Percentiles rank a stretch among this genome's conserved stretches.
Evolutionary conservation across 2,329 filamentous ascomycete genomes (phyloP).

Genomic region (Arthrocladium fulminans): DNA sequence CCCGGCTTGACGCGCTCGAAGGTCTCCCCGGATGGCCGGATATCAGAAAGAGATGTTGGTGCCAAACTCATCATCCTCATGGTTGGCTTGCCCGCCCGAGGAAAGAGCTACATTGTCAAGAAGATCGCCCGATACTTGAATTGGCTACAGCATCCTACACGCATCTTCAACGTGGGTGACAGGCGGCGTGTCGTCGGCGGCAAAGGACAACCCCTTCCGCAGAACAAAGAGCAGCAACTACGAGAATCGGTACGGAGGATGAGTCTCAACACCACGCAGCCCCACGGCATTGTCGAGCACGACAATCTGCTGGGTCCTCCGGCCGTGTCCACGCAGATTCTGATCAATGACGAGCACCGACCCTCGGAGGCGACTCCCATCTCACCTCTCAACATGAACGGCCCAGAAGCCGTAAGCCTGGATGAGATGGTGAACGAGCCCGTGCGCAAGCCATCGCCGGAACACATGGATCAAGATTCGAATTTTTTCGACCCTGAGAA

Average conservation of each 20-base stretch:
- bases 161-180: slow-evolving; percentile 96
- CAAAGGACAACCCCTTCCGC: slow-evolving; percentile 24
- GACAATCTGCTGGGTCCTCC: slow-evolving; percentile 32
- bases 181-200: slow-evolving; percentile 70
- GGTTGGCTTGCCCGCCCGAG: slow-evolving; percentile 89
- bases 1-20: slow-evolving; percentile 92
- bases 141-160: slow-evolving; percentile 93
- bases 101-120: slow-evolving; percentile 98
- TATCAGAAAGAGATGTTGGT: slow-evolving; percentile 86
- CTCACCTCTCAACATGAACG: slow-evolving; percentile 15
- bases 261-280: slow-evolving; percentile 31
- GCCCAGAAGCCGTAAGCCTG: background rate
- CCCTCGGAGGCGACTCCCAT: slow-evolving; percentile 6
- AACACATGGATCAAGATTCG: slow-evolving; percentile 74
- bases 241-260: slow-evolving; percentile 37
- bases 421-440: slow-evolving; percentile 9
- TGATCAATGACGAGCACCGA: slow-evolving; percentile 46
- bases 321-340: slow-evolving; percentile 45
- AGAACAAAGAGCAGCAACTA: slow-evolving; percentile 31
- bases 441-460: slow-evolving; percentile 29
- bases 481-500: slow-evolving; percentile 92
- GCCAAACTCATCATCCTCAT: slow-evolving; percentile 97
- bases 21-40: slow-evolving; percentile 89
- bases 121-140: slow-evolving; percentile 92
- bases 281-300: slow-evolving; percentile 23